A percentile compares a stretch with the other conserved stretches of the same genome.
These are phyloP conservation scores for Pachyrhizus erosus DNA, from an alignment of 306 rosid genomes.

Conservation along the genomic window DNA sequence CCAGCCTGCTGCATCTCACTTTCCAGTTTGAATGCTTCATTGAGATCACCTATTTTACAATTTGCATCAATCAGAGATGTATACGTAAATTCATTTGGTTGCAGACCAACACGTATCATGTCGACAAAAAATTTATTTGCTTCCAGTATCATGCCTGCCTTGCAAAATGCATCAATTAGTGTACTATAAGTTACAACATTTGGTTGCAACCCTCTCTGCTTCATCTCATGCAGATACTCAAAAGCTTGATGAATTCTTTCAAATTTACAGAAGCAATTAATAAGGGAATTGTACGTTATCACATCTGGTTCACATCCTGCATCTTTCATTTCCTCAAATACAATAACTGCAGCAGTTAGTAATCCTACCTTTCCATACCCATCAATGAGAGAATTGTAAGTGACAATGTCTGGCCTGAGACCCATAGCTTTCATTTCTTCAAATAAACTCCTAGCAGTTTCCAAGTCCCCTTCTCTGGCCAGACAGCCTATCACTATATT, in stretches of 20 bases:
- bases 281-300: conserved; percentile 75
- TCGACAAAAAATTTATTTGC: conserved; percentile 81
- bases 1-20: conserved; percentile 77
- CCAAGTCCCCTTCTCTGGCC: conserved; percentile 81
- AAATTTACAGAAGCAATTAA: conserved; percentile 83
- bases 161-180: conserved; percentile 89
- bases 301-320: conserved; percentile 75
- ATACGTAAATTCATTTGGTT: conserved; percentile 85
- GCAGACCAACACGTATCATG: conserved; percentile 82
- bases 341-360: conserved; percentile 50
- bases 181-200: conserved; percentile 93
- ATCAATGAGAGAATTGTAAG: conserved; percentile 91
- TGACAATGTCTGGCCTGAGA: conserved; percentile 71
- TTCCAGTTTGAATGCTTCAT: conserved; percentile 73
- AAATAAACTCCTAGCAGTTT: conserved; percentile 66
- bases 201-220: conserved; percentile 63
- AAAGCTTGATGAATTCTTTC: conserved; percentile 76
- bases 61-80: conserved; percentile 90
- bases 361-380: conserved; percentile 86
- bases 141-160: conserved; percentile 83
- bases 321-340: conserved; percentile 76
- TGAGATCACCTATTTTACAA: conserved; percentile 75
- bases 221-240: conserved; percentile 73
- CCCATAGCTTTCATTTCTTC: conserved; percentile 71
- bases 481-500: conserved; percentile 74